A percentile compares a stretch with the other conserved stretches of the same genome.
Conservation (phyloP, 2,329 filamentous ascomycete genomes). For the Fonsecaea pugnacius region DNA sequence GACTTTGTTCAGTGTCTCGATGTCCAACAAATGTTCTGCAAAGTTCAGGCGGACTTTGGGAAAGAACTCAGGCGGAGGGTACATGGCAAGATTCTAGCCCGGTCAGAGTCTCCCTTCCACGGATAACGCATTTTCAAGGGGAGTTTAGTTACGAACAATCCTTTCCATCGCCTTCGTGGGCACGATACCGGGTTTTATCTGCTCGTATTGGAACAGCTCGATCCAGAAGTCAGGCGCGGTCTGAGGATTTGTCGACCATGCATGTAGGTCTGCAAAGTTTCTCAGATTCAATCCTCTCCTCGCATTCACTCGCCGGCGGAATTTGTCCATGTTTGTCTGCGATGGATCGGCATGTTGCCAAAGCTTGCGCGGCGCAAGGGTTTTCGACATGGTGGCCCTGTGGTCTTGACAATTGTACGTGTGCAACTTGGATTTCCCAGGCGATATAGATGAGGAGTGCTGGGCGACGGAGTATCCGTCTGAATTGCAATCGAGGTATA, state of each 20-base stretch:
- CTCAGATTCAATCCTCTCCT: neutral
- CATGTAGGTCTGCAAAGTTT: conserved; percentile 8
- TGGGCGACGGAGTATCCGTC: too few species aligned
- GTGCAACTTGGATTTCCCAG: too few species aligned
- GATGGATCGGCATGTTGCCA: neutral
- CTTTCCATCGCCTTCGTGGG: neutral
- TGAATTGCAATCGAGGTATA: too few species aligned
- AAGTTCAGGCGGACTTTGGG: conserved; percentile 63
- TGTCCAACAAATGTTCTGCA: conserved; percentile 40
- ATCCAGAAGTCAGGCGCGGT: conserved; percentile 9
- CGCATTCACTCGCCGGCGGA: conserved; percentile 5
- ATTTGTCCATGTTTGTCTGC: conserved; percentile 6
- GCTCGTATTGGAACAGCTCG: conserved; percentile 1
- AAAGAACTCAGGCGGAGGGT: conserved; percentile 51
- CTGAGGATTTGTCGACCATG: neutral
- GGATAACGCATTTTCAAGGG: neutral
- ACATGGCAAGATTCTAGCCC: conserved; percentile 1
- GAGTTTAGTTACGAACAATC: neutral
- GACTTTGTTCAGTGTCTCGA: conserved; percentile 57
- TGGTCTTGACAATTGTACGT: neutral
- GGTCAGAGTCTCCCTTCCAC: neutral
- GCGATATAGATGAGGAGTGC: too few species aligned
- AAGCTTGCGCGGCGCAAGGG: neutral
- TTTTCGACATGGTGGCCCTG: neutral
- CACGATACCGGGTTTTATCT: neutral